Percentiles rank a stretch among this genome's conserved stretches.
phyloP scores from a whole-genome alignment of 192 early-diverging fungal genomes.

The Coemansia sp. region DNA sequence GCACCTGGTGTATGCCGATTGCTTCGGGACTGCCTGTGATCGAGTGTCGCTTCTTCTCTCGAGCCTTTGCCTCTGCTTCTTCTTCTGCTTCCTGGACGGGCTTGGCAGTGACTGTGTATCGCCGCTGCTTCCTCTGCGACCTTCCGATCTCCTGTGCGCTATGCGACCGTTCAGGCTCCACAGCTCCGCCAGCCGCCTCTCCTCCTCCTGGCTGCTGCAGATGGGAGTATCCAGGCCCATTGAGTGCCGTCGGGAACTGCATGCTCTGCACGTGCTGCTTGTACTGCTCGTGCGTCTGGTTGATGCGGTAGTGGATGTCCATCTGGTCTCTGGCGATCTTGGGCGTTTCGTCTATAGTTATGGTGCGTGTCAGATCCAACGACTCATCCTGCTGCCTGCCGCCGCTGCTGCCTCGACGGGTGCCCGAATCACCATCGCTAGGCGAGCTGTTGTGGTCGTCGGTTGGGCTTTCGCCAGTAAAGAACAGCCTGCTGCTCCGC shows the following conservation, averaged over 20 bases:
- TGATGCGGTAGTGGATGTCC: constrained; percentile 48
- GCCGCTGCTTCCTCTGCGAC: not conserved
- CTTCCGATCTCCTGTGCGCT: constrained; percentile 32
- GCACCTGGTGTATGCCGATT: not conserved
- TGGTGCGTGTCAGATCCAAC: constrained; percentile 39
- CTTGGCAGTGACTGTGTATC: not conserved
- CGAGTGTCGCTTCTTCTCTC: not conserved
- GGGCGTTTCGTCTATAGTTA: constrained; percentile 52
- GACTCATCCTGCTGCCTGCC: constrained; percentile 9
- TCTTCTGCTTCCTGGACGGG: not conserved
- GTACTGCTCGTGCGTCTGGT: constrained; percentile 23
- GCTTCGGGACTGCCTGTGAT: not conserved
- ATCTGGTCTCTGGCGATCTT: constrained; percentile 41
- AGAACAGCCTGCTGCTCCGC: constrained; percentile 7
- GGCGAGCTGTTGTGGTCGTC: not conserved
- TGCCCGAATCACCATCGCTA: not conserved
- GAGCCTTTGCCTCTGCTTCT: not conserved
- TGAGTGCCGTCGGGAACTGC: constrained; percentile 26
- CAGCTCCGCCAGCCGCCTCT: not conserved
- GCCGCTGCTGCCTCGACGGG: not conserved
- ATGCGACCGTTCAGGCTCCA: constrained; percentile 7
- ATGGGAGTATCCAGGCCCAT: constrained; percentile 26
- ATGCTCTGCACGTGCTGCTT: constrained; percentile 33
- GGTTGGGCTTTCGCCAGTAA: not conserved
- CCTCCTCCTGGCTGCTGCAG: constrained; percentile 9